phyloP scores from a whole-genome alignment of 2,329 filamentous ascomycete genomes.

The Pseudogymnoascus verrucosus region DNA sequence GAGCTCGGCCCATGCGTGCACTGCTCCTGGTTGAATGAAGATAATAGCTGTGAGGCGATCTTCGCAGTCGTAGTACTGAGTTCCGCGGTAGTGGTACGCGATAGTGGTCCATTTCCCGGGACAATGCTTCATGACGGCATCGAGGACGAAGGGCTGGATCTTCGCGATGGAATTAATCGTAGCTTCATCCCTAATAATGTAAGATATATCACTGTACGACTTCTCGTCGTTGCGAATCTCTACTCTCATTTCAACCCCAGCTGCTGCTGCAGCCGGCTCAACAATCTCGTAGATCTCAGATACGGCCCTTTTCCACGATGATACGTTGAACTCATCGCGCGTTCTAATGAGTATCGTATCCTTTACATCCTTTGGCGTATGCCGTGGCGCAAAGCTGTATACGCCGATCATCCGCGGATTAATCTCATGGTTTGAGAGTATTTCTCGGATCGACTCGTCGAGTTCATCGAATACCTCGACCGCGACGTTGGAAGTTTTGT shows the following conservation, averaged over 20 bases:
- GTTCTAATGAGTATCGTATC: not conserved
- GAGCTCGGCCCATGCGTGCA: not conserved
- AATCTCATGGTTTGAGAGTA: no score
- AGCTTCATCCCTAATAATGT: not conserved
- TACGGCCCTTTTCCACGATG: not conserved
- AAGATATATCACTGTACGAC: not conserved
- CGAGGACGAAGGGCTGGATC: not conserved
- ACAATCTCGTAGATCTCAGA: not conserved
- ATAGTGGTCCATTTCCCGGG: not conserved
- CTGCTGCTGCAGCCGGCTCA: not conserved
- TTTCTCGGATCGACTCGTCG: no score
- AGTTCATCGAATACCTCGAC: no score
- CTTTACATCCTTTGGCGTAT: no score
- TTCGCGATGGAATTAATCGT: not conserved
- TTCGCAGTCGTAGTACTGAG: not conserved
- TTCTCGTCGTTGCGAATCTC: not conserved
- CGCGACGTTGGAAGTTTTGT: no score
- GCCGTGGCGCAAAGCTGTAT: no score
- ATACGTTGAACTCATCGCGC: not conserved
- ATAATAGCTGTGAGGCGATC: not conserved
- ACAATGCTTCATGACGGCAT: not conserved
- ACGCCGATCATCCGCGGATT: no score
- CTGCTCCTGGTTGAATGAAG: not conserved
- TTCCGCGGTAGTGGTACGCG: not conserved
- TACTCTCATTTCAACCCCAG: not conserved